These are phyloP conservation scores for Fusarium pseudograminearum DNA, from an alignment of 2,329 filamentous ascomycete species.

Conservation along the genomic window DNA sequence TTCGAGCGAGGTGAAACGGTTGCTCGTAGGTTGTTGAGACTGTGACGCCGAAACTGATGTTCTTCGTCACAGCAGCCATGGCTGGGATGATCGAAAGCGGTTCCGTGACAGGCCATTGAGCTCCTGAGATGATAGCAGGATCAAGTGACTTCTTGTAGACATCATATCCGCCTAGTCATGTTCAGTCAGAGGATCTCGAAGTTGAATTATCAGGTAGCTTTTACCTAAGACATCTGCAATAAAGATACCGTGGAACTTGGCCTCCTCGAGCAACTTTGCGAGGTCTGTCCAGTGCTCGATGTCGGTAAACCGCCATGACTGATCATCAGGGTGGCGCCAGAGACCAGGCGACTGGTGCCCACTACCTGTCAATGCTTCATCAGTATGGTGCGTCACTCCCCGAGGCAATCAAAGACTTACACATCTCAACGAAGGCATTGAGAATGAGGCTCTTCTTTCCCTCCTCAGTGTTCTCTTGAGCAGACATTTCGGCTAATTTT, in stretches of 20 bases:
- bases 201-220: background rate
- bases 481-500: background rate
- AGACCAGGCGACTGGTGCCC: conserved; percentile 62
- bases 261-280: conserved; percentile 69
- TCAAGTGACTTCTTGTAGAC: conserved; percentile 71
- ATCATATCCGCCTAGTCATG: conserved; percentile 63
- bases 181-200: conserved; percentile 57
- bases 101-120: conserved; percentile 79
- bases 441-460: conserved; percentile 56
- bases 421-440: conserved; percentile 57
- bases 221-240: conserved; percentile 71
- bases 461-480: background rate
- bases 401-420: background rate
- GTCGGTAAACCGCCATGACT: conserved; percentile 71
- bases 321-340: conserved; percentile 73
- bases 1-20: conserved; percentile 75
- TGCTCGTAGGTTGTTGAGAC: conserved; percentile 78
- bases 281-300: conserved; percentile 71
- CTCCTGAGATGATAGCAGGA: conserved; percentile 71
- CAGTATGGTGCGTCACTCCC: background rate
- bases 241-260: conserved; percentile 75
- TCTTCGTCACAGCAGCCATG: conserved; percentile 77
- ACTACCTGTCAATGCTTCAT: conserved; percentile 50
- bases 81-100: conserved; percentile 73
- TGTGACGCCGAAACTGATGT: conserved; percentile 77